phyloP scores from a whole-genome alignment of 345 rosid genomes.

The Salix arbutifolia region DNA sequence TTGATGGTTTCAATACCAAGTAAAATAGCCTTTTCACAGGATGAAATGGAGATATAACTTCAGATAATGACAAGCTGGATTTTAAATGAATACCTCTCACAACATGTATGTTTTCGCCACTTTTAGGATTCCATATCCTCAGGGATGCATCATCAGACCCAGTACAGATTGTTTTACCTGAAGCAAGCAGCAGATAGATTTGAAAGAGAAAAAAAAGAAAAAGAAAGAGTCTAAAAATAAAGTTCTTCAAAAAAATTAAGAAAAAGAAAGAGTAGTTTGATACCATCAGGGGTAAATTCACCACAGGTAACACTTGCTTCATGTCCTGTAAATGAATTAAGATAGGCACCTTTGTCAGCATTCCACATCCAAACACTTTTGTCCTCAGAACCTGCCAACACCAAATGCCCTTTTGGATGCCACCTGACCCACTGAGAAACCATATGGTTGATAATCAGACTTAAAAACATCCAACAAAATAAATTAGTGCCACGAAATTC shows the following conservation, averaged over 20 bases:
- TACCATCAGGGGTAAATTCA: slow-evolving; percentile 95
- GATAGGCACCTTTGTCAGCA: slow-evolving; percentile 70
- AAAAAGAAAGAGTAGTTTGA: slow-evolving; percentile 4
- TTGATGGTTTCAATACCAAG: background rate
- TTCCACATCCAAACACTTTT: slow-evolving; percentile 91
- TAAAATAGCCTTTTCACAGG: background rate
- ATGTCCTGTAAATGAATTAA: slow-evolving; percentile 79
- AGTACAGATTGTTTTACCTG: slow-evolving; percentile 84
- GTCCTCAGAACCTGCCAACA: slow-evolving; percentile 87
- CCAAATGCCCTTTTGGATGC: slow-evolving; percentile 89
- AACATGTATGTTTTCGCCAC: slow-evolving; percentile 65
- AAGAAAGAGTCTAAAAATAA: background rate
- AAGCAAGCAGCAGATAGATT: slow-evolving; percentile 8
- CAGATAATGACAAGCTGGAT: background rate
- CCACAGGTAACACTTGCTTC: slow-evolving; percentile 72
- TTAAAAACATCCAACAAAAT: background rate
- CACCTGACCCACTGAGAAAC: slow-evolving; percentile 82
- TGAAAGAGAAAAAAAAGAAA: background rate
- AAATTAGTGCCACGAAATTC: slow-evolving; percentile 1
- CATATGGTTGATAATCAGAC: slow-evolving; percentile 14
- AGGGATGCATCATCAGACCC: slow-evolving; percentile 89
- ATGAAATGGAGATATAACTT: background rate
- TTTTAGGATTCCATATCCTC: slow-evolving; percentile 87
- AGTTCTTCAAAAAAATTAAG: background rate
- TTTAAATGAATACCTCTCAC: slow-evolving; percentile 47